A percentile compares a stretch with the other conserved stretches of the same genome.
phyloP scores from a whole-genome alignment of 1,284 basidiomycete species.

The Ustilago esculenta region DNA sequence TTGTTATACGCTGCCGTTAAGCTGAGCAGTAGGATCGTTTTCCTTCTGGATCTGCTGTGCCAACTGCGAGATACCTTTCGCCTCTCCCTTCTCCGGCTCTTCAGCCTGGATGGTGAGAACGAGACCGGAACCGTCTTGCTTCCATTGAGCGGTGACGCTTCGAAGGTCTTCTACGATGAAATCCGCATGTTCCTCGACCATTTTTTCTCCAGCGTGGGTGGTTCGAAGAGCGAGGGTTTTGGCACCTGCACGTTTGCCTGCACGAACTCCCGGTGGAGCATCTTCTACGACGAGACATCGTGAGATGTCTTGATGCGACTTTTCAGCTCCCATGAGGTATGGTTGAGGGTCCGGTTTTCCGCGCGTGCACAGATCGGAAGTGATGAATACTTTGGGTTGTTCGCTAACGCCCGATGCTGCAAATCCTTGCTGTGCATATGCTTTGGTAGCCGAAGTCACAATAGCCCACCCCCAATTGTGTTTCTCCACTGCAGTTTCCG shows the following conservation, averaged over 20 bases:
- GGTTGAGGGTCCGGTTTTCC: conserved; percentile 66
- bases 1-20: conserved; percentile 7
- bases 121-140: conserved; percentile 43
- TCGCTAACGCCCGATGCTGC: conserved; percentile 42
- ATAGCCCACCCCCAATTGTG: conserved; percentile 64
- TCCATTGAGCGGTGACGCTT: conserved; percentile 60
- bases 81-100: conserved; percentile 43
- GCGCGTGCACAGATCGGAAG: conserved; percentile 55
- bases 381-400: conserved; percentile 58
- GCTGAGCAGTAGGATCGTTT: conserved; percentile 26
- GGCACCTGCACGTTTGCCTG: conserved; percentile 61
- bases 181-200: conserved; percentile 58
- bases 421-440: conserved; percentile 63
- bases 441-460: conserved; percentile 65
- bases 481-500: conserved; percentile 1
- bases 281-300: conserved; percentile 65
- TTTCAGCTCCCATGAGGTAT: conserved; percentile 61
- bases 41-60: conserved; percentile 35
- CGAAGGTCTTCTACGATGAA: conserved; percentile 62
- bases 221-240: conserved; percentile 60
- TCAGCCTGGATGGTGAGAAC: conserved; percentile 55
- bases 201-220: conserved; percentile 58
- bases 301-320: conserved; percentile 42
- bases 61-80: conserved; percentile 37
- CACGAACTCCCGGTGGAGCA: conserved; percentile 60